These are phyloP conservation scores for Gossypium raimondii DNA, from an alignment of 345 rosid species.

Conservation along the genomic window DNA sequence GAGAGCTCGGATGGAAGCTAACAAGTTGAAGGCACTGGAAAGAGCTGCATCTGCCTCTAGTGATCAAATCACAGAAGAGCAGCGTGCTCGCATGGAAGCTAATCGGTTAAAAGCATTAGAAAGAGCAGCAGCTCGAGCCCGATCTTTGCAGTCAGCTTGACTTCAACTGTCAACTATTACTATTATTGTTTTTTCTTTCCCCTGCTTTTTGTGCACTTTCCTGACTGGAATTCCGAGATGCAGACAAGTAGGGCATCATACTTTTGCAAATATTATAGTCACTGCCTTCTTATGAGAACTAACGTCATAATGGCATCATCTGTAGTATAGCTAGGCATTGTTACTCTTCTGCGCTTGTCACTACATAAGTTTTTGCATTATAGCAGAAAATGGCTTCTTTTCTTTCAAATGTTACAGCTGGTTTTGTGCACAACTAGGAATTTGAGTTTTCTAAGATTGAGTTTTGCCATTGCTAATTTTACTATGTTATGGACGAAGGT, in stretches of 20 bases:
- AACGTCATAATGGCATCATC: not conserved
- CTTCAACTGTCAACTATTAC: not conserved
- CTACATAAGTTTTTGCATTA: not conserved
- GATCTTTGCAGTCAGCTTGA: conserved; percentile 13
- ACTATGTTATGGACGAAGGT: too few species aligned
- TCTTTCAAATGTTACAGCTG: not conserved
- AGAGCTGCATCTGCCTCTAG: conserved; percentile 41
- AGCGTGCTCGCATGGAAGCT: conserved; percentile 81
- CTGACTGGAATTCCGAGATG: not conserved
- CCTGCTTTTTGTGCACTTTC: too few species aligned
- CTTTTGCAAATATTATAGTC: not conserved
- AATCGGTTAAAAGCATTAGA: conserved; percentile 79
- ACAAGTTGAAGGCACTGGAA: conserved; percentile 68
- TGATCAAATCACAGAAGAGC: conserved; percentile 57
- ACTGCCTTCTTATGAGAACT: not conserved
- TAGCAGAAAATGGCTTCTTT: not conserved
- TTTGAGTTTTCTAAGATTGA: too few species aligned
- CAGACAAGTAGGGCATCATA: not conserved
- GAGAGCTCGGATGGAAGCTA: conserved; percentile 73
- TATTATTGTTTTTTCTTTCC: not conserved
- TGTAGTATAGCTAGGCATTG: not conserved
- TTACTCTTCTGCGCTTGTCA: not conserved
- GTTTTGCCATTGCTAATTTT: too few species aligned
- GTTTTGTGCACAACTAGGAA: too few species aligned
- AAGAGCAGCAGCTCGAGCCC: conserved; percentile 60